Percentiles rank a stretch among this genome's conserved stretches.
Conservation (phyloP, 148 eudicot genomes). For the Rhododendron henanense region DNA sequence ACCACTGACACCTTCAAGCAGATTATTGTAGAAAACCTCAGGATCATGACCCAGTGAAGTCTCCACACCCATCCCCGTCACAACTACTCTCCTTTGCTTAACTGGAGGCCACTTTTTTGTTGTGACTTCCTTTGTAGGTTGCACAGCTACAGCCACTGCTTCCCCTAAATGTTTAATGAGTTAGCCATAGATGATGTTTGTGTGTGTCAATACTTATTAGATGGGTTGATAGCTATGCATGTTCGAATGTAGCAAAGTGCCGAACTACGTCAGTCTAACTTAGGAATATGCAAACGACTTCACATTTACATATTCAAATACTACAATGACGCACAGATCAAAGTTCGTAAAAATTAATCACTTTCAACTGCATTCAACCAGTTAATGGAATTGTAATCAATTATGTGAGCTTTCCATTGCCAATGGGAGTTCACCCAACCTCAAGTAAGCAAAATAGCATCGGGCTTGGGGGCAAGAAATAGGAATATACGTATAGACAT, state of each 20-base stretch:
- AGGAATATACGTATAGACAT: not conserved
- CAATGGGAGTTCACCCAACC: not conserved
- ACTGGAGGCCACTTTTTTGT: constrained; percentile 43
- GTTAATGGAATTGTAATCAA: not conserved
- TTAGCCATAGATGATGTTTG: not conserved
- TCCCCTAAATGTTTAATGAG: constrained; percentile 39
- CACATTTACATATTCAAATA: not conserved
- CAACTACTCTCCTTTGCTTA: constrained; percentile 78
- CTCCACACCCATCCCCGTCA: constrained; percentile 93
- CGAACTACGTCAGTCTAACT: not conserved
- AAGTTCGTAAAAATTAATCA: not conserved
- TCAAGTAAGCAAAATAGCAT: not conserved
- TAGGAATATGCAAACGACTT: not conserved
- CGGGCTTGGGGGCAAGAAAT: not conserved
- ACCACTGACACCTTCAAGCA: constrained; percentile 96
- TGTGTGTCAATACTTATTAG: not conserved
- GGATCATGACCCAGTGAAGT: constrained; percentile 75
- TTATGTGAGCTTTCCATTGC: not conserved
- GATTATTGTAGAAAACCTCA: constrained; percentile 71
- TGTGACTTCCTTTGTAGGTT: constrained; percentile 53
- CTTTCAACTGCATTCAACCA: not conserved
- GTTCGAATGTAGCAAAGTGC: constrained; percentile 4
- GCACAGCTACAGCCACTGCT: constrained; percentile 65
- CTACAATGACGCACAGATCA: not conserved
- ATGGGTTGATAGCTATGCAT: not conserved